Evolutionary conservation across 768 basidiomycete species (phyloP).

Genomic region (Boletus rex-veris): DNA sequence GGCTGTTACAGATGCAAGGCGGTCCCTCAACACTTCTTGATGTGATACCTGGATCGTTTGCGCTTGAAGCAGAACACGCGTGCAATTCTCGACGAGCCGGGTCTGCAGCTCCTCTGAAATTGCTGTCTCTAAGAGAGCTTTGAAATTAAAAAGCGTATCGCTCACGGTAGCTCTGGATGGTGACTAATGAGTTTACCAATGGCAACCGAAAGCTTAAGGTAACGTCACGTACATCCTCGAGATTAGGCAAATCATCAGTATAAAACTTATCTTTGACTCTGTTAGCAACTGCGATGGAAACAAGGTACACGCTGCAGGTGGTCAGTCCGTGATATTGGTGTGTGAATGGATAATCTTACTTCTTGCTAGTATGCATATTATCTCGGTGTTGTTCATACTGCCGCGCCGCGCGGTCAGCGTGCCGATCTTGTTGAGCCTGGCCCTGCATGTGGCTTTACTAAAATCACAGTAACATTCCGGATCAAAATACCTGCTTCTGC

Average conservation of each 20-base stretch:
- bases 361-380: conserved; percentile 81
- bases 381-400: conserved; percentile 73
- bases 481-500: conserved; percentile 64
- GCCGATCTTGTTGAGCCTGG: conserved; percentile 68
- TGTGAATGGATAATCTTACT: conserved; percentile 41
- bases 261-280: conserved; percentile 68
- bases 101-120: conserved; percentile 67
- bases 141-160: not conserved
- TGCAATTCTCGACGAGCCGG: conserved; percentile 53
- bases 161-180: conserved; percentile 68
- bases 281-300: conserved; percentile 70
- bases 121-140: not conserved
- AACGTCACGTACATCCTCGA: conserved; percentile 62
- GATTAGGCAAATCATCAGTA: conserved; percentile 56
- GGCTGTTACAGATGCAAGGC: conserved; percentile 43
- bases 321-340: not conserved
- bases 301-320: conserved; percentile 56
- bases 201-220: conserved; percentile 8
- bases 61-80: conserved; percentile 52
- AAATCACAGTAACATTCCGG: not conserved
- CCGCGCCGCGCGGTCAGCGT: conserved; percentile 67
- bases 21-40: conserved; percentile 54
- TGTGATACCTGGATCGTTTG: conserved; percentile 59
- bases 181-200: conserved; percentile 10
- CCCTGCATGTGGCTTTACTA: conserved; percentile 39